Percentiles rank a stretch among this genome's conserved stretches.
These are phyloP conservation scores for Aquilaria sinensis DNA, from an alignment of 345 rosid genomes.

Conservation along the genomic window DNA sequence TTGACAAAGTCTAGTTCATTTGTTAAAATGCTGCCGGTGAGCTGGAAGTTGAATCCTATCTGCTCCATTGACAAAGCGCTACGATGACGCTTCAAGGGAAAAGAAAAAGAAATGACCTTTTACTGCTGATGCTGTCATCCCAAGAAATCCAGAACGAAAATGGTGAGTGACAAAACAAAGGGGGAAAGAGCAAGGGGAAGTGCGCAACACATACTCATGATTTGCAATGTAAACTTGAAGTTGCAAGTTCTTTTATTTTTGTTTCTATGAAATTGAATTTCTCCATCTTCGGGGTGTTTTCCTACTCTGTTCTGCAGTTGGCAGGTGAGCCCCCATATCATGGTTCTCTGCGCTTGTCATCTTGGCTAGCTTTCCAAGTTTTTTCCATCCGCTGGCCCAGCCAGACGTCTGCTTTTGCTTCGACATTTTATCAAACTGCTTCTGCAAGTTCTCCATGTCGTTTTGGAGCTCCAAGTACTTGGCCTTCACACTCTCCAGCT, in stretches of 20 bases:
- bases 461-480: conserved; percentile 86
- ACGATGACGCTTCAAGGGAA: too few species aligned
- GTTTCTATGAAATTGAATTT: conserved; percentile 71
- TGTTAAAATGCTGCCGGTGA: too few species aligned
- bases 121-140: too few species aligned
- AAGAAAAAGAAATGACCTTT: too few species aligned
- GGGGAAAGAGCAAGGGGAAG: too few species aligned
- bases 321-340: conserved; percentile 46
- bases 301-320: conserved; percentile 45
- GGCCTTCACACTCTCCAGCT: conserved; percentile 75
- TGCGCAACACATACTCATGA: too few species aligned
- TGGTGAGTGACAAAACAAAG: too few species aligned
- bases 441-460: conserved; percentile 81
- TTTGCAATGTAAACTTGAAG: too few species aligned
- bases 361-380: conserved; percentile 76
- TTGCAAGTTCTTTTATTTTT: background rate
- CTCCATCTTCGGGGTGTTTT: conserved; percentile 93
- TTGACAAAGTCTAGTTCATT: too few species aligned
- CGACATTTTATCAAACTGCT: conserved; percentile 69
- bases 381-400: conserved; percentile 94
- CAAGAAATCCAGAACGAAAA: too few species aligned
- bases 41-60: too few species aligned
- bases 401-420: conserved; percentile 66
- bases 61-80: too few species aligned
- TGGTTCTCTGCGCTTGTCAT: conserved; percentile 51